Conservation (phyloP, 1,139 yeast species). For the Hemisphaericaspora xylofermentans region DNA sequence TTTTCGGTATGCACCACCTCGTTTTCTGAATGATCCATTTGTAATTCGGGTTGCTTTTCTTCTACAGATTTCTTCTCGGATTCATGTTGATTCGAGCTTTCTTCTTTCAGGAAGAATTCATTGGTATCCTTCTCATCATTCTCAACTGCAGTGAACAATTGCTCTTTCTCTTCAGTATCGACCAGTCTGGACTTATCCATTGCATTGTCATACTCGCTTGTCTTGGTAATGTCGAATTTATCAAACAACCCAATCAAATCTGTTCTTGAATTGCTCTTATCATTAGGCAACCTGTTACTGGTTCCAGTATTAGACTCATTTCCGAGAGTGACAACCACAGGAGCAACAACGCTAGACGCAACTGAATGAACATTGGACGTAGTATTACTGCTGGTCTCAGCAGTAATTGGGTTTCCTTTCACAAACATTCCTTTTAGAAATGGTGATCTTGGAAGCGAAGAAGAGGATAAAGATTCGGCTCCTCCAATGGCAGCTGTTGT, state of each 20-base stretch:
- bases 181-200: conserved; percentile 14
- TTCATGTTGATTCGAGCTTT: conserved; percentile 2
- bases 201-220: background rate
- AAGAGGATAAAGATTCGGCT: conserved; percentile 5
- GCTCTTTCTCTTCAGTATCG: no score
- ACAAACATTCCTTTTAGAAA: conserved; percentile 21
- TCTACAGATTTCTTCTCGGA: conserved; percentile 3
- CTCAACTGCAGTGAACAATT: conserved; percentile 12
- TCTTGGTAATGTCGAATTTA: conserved; percentile 31
- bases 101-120: background rate
- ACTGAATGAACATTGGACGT: conserved; percentile 9
- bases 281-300: background rate
- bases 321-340: conserved; percentile 25
- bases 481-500: background rate
- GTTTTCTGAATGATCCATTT: background rate
- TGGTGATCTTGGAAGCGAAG: conserved; percentile 16
- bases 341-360: conserved; percentile 22
- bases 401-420: conserved; percentile 12
- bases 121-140: conserved; percentile 3
- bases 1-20: background rate
- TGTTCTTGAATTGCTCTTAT: conserved; percentile 15
- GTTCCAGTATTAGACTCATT: conserved; percentile 11
- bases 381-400: background rate
- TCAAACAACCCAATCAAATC: conserved; percentile 43
- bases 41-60: no score